Conservation (phyloP, 805 yeast genomes). For the Cyberlindnera mississippiensis region DNA sequence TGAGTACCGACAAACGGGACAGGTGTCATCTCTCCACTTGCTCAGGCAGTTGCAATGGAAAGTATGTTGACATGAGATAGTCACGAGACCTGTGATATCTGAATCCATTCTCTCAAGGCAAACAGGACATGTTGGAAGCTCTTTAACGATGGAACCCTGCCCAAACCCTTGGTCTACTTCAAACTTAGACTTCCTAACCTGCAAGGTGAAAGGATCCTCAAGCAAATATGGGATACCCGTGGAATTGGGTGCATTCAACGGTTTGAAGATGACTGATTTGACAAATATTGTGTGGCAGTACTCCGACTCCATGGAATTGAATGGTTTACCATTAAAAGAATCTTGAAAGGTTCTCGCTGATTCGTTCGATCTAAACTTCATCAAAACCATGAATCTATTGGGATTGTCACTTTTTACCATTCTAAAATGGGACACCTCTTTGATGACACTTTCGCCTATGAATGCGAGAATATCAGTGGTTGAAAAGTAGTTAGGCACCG, state of each 20-base stretch:
- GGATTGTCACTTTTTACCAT: constrained; percentile 62
- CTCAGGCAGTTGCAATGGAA: constrained; percentile 86
- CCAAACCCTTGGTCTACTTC: constrained; percentile 3
- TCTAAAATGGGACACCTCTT: constrained; percentile 64
- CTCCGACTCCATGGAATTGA: constrained; percentile 88
- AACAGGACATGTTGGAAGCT: constrained; percentile 90
- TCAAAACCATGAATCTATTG: constrained; percentile 68
- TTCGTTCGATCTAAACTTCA: constrained; percentile 60
- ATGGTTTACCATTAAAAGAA: constrained; percentile 64
- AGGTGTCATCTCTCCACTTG: constrained; percentile 85
- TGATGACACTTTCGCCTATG: constrained; percentile 58
- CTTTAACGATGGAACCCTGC: constrained; percentile 36
- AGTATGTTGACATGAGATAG: constrained; percentile 91
- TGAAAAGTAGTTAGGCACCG: constrained; percentile 83
- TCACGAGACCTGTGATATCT: constrained; percentile 71
- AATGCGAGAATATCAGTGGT: constrained; percentile 81
- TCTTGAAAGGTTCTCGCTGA: constrained; percentile 63
- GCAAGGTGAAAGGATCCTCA: constrained; percentile 66
- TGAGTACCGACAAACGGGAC: constrained; percentile 88
- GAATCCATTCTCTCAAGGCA: constrained; percentile 88
- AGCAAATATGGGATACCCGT: constrained; percentile 61
- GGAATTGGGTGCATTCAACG: constrained; percentile 19
- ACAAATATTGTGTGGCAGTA: constrained; percentile 72
- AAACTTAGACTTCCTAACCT: constrained; percentile 14
- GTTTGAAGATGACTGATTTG: constrained; percentile 33